Evolutionary conservation across 495 filamentous ascomycete species (phyloP), one percentile per base, ranked within the genome.

Genomic region (Pyrenopolyporus hunteri): DNA sequence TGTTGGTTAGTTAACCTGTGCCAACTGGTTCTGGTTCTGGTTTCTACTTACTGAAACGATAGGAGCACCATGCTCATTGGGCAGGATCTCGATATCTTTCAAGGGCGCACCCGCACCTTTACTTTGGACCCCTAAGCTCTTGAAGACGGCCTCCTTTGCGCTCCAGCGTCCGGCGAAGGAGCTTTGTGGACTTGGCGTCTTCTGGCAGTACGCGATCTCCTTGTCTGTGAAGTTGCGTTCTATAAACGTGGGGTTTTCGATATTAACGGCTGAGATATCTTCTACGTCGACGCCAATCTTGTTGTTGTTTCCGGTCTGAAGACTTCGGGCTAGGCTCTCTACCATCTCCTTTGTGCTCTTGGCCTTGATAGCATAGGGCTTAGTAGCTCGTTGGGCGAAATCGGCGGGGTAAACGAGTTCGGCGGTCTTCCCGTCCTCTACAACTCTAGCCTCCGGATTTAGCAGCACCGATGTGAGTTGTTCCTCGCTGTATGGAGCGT

Each of bases 131-230:
- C 91, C 90, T n/a, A 99, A 77, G 9, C 89, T 89, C 82, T 99
- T 99, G 80, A 99, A 99, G 3, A 99, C 92, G 3, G 93, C 94
- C 78, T 99, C 94, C 76, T 99, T 99, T 2, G 94, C 94, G 63
- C 86, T 91, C 94, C 94, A 99, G 53, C 91, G 85, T 11, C 94
- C 94, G 0, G 94, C 89, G 75, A 96, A 97, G 33, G 89, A 90
- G 42, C 91, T 86, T 66, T 91, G 90, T 1, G 92, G 86, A 63
- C 80, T 82, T 1, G 68, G 74, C 22, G 91, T 90, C 70, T 88
- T 86, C 46, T 78, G 82, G 79, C 95, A 98, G 76, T 97, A 96
- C 46, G 83, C 82, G 65, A 90, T 85, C 77, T 99, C 94, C 17
- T 73, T 76, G 13, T 79, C 70, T 1, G 93, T 97, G 77, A 98